Base-by-base conservation (phyloP, 2,329 filamentous ascomycete species). In the Trichoderma lentiforme region DNA sequence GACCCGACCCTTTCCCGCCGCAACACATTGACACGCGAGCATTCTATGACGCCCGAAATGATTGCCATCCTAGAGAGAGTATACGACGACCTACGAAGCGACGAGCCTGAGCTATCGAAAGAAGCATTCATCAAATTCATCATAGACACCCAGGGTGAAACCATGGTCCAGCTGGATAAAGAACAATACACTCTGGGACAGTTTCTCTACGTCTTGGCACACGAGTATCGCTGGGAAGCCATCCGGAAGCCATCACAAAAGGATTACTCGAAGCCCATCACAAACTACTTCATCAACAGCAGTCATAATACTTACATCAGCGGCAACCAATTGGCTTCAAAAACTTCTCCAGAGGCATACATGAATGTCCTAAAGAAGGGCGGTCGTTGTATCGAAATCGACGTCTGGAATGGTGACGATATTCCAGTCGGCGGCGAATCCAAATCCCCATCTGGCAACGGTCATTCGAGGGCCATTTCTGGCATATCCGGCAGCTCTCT, bases 251-350 rank as follows among this genome's bases (percentile, higher is more conserved):
- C 82, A 26, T 80, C 82, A 34, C 77, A 82, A 74, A 85, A 88
- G 72, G 91, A 94, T 78, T 79, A 90, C 36, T 87, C 87, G 0
- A 88, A 87, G 67, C 92, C 93, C 4, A 86, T 97, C 72, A 93
- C 92, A 61, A 94, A 97, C 79, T 98, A 98, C 83, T 98, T 94
- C 81, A 95, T 98, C 80, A 97, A 92, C 74, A 97, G 93, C 75
- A 97, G 94, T 78, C 95, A 98, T 84, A 98, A 98, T 80, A 98
- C 95, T 0, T 98, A 97, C 80, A 85, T 97, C 56, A 91, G 91
- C 2, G 95, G 95, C 2, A 94, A 97, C 77, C 95, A 98, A 81
- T 86, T 96, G 53, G 91, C 89, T 73, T 94, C 93, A 61, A 89
- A 90, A 73, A 92, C 93, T 73, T 94, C 92, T 32, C 89, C 91